phyloP scores from a whole-genome alignment of 768 basidiomycete species.

The Naematelia aurantialba region DNA sequence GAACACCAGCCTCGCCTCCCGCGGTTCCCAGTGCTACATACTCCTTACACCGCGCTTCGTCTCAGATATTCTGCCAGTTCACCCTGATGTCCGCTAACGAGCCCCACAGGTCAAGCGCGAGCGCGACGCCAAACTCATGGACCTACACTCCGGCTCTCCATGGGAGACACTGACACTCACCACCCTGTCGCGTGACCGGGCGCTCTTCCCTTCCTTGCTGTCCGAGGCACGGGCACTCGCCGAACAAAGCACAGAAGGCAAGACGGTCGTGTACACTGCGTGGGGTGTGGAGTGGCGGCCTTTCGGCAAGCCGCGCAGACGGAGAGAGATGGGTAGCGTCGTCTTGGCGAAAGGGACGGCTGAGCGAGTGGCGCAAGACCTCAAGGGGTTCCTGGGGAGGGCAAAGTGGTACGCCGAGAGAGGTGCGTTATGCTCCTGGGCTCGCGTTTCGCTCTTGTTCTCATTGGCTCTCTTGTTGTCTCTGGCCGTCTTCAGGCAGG shows the following conservation, averaged over 20 bases:
- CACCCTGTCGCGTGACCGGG: constrained; percentile 79
- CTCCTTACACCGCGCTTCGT: too few relatives aligned
- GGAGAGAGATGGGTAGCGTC: constrained; percentile 82
- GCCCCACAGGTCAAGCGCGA: constrained; percentile 92
- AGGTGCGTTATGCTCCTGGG: constrained; percentile 57
- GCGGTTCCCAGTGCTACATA: too few relatives aligned
- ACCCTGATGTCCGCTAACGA: constrained; percentile 41
- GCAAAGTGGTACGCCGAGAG: constrained; percentile 94
- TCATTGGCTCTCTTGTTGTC: too few relatives aligned
- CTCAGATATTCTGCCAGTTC: constrained; percentile 10
- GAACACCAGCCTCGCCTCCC: too few relatives aligned
- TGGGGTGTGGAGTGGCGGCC: constrained; percentile 97
- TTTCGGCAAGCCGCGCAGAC: constrained; percentile 84
- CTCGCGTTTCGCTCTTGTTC: background rate
- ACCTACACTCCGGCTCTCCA: constrained; percentile 82
- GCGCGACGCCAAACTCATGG: constrained; percentile 86
- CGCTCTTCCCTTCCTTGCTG: constrained; percentile 73
- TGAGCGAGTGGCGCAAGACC: constrained; percentile 76
- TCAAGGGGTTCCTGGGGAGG: constrained; percentile 74
- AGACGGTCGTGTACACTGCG: constrained; percentile 91
- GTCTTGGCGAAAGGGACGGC: constrained; percentile 76
- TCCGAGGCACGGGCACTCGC: constrained; percentile 86
- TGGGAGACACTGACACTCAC: constrained; percentile 98
- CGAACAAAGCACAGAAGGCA: constrained; percentile 79
- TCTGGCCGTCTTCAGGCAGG: too few relatives aligned